Evolutionary conservation across 768 basidiomycete genomes (phyloP).

Genomic region (Podaxis carcinomalis): DNA sequence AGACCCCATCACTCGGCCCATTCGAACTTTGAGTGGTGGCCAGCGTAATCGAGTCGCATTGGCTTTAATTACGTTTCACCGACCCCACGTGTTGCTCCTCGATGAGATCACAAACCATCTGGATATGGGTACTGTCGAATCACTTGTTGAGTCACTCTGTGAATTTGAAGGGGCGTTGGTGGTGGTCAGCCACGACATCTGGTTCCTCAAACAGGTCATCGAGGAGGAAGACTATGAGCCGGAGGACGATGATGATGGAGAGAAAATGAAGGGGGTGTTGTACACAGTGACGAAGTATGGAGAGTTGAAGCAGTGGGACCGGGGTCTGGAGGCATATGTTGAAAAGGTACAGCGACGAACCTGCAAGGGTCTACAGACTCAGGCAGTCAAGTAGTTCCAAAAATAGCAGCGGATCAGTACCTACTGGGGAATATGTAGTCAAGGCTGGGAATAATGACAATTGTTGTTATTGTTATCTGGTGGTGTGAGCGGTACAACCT

Average conservation of each 20-base stretch:
- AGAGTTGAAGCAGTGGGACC: slow-evolving; percentile 25
- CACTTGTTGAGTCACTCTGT: slow-evolving; percentile 47
- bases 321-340: slow-evolving; percentile 28
- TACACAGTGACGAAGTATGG: slow-evolving; percentile 29
- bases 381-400: background rate
- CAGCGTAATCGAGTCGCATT: slow-evolving; percentile 58
- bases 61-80: slow-evolving; percentile 46
- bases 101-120: slow-evolving; percentile 72
- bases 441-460: no score
- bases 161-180: slow-evolving; percentile 52
- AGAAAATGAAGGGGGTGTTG: slow-evolving; percentile 19
- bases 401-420: slow-evolving; percentile 1
- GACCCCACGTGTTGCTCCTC: slow-evolving; percentile 50
- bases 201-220: slow-evolving; percentile 30
- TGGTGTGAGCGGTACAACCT: no score
- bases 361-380: background rate
- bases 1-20: slow-evolving; percentile 34
- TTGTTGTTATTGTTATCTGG: no score
- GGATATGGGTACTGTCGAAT: slow-evolving; percentile 56
- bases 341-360: slow-evolving; percentile 14
- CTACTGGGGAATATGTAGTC: no score
- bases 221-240: slow-evolving; percentile 15
- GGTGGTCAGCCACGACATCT: slow-evolving; percentile 61
- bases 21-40: slow-evolving; percentile 48
- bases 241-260: slow-evolving; percentile 17